These are phyloP conservation scores for Plasmodium malariae DNA, from an alignment of 169 alveolate species.

Conservation along the genomic window DNA sequence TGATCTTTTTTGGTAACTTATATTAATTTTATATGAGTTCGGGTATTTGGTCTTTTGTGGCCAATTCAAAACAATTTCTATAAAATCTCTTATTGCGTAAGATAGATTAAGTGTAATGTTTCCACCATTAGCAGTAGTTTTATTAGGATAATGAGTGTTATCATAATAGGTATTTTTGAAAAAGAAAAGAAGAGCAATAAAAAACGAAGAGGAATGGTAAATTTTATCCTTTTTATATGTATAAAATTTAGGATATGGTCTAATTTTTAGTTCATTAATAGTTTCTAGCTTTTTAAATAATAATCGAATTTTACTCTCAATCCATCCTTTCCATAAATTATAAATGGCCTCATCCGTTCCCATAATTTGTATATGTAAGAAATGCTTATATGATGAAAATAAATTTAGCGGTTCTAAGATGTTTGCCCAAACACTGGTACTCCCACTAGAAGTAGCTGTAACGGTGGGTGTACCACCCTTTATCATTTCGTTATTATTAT, in stretches of 20 bases:
- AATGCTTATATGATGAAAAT: constrained; percentile 86
- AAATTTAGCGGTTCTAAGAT: constrained; percentile 85
- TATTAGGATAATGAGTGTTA: too few species aligned
- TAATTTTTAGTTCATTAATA: constrained; percentile 83
- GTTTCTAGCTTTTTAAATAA: constrained; percentile 87
- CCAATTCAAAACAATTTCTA: constrained; percentile 63
- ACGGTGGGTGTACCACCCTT: neutral
- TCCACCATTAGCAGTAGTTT: too few species aligned
- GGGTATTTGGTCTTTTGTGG: constrained; percentile 58
- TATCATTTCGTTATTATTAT: neutral
- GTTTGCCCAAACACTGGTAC: constrained; percentile 81
- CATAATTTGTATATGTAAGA: constrained; percentile 86
- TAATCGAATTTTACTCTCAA: constrained; percentile 87
- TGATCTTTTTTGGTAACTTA: constrained; percentile 52
- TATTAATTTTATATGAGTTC: constrained; percentile 53
- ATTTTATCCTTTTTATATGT: constrained; percentile 41
- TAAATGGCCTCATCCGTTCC: constrained; percentile 86
- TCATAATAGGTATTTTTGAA: constrained; percentile 50
- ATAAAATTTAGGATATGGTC: constrained; percentile 86
- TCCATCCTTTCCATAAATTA: constrained; percentile 90
- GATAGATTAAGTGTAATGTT: constrained; percentile 59
- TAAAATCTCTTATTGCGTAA: constrained; percentile 65
- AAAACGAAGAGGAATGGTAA: constrained; percentile 51
- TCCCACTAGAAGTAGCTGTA: neutral
- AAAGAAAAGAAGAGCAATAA: constrained; percentile 62